Conservation (phyloP, 306 rosid genomes). For the Rosa chinensis region DNA sequence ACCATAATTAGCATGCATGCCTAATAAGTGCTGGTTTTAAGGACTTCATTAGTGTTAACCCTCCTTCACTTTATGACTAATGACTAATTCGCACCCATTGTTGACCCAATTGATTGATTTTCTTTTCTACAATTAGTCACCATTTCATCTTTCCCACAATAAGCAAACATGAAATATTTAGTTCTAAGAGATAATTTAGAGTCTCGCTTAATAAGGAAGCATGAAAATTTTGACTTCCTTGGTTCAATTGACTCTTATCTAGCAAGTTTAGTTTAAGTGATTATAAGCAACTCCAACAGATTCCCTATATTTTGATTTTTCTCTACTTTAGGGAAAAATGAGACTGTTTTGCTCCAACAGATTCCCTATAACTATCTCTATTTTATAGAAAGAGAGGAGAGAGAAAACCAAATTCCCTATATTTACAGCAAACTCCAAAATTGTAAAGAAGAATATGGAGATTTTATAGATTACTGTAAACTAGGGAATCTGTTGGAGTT, state of each 20-base stretch:
- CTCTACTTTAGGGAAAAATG: no score
- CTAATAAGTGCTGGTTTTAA: slow-evolving; percentile 25
- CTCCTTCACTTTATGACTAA: slow-evolving; percentile 6
- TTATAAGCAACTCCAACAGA: no score
- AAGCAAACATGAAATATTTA: neutral
- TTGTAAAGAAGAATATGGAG: no score
- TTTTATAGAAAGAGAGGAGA: no score
- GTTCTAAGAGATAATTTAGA: neutral
- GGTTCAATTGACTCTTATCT: neutral
- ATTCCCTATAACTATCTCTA: no score
- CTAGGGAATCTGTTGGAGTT: no score
- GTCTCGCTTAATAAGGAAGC: neutral
- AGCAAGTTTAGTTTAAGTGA: neutral
- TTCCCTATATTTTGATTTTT: no score
- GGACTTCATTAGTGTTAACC: slow-evolving; percentile 20
- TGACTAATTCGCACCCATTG: neutral
- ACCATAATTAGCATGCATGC: slow-evolving; percentile 24
- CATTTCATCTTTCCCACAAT: neutral
- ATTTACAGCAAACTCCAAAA: no score
- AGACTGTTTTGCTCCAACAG: no score
- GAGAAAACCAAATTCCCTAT: no score
- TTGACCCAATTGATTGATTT: neutral
- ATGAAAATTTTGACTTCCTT: neutral
- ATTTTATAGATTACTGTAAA: no score
- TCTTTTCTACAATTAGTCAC: neutral